phyloP scores from a whole-genome alignment of 495 filamentous ascomycete species.

The Pseudoneurospora amorphoporcata region DNA sequence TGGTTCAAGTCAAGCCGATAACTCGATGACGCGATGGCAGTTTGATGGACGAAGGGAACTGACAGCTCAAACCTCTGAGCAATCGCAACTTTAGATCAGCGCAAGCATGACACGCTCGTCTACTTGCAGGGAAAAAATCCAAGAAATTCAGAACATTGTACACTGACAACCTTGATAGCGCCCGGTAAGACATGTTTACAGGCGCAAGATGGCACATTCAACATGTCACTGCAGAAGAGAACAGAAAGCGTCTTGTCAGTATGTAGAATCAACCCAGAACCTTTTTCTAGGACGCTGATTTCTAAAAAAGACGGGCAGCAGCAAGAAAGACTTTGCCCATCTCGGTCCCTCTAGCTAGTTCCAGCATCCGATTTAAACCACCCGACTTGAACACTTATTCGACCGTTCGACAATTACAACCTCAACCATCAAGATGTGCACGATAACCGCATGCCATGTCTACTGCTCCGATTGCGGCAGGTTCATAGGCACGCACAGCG shows the following conservation, averaged over 20 bases:
- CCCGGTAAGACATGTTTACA: not conserved
- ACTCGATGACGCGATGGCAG: not conserved
- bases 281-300: not conserved
- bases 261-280: not conserved
- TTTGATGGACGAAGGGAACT: not conserved
- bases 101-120: not conserved
- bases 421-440: no score
- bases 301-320: not conserved
- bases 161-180: not conserved
- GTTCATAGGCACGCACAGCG: no score
- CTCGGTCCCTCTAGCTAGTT: not conserved
- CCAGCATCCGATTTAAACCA: not conserved
- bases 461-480: no score
- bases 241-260: not conserved
- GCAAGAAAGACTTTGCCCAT: not conserved
- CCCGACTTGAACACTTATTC: not conserved
- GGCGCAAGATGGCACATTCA: not conserved
- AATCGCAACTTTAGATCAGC: not conserved
- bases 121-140: not conserved
- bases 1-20: not conserved
- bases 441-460: no score
- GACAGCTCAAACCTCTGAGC: not conserved
- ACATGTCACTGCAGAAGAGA: not conserved
- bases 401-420: not conserved
- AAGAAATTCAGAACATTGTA: no score